Percentiles rank a stretch among this genome's conserved stretches.
Conservation (phyloP, 257 asterid genomes). For the Galeopsis tetrahit region DNA sequence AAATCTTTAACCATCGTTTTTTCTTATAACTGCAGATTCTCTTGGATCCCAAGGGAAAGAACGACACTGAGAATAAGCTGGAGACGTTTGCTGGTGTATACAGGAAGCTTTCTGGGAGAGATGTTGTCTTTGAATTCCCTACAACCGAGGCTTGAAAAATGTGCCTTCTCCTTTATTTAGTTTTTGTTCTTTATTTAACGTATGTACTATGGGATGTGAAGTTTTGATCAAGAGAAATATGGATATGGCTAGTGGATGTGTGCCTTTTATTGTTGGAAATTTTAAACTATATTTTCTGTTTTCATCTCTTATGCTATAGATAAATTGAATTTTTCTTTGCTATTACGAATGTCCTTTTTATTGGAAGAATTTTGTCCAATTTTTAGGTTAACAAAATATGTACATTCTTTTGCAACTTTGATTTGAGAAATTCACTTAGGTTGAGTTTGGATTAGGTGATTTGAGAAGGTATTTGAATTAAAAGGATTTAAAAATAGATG, state of each 20-base stretch:
- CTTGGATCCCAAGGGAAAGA: slow-evolving; percentile 61
- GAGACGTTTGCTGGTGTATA: slow-evolving; percentile 65
- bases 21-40: slow-evolving; percentile 37
- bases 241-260: slow-evolving; percentile 9
- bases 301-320: neutral
- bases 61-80: slow-evolving; percentile 58
- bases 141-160: slow-evolving; percentile 39
- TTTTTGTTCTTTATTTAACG: slow-evolving; percentile 14
- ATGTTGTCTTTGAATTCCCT: slow-evolving; percentile 62
- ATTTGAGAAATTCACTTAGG: no score
- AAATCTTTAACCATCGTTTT: neutral
- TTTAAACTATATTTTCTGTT: slow-evolving; percentile 20
- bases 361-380: no score
- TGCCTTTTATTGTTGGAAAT: slow-evolving; percentile 12
- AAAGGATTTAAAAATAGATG: no score
- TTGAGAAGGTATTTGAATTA: no score
- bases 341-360: no score
- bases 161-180: slow-evolving; percentile 28
- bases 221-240: slow-evolving; percentile 29
- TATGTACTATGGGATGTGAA: slow-evolving; percentile 28
- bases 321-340: no score
- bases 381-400: no score
- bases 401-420: no score
- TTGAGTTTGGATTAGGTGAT: no score
- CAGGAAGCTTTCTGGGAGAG: slow-evolving; percentile 68